Base-by-base conservation (phyloP, 108 stramenopile genomes). In the Epithemia pelagica region DNA sequence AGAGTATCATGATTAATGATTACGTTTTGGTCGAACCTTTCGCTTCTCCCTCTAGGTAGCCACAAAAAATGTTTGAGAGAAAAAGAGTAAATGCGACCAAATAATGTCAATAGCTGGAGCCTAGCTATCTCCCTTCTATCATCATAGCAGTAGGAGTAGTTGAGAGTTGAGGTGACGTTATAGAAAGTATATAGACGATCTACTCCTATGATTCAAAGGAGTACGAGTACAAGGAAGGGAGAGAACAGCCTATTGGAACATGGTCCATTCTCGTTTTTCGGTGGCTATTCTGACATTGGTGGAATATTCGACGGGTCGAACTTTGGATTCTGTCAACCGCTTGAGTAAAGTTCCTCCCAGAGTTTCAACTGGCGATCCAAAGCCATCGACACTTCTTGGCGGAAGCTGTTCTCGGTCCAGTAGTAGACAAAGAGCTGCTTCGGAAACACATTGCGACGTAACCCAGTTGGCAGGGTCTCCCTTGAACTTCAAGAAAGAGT, bases 381-480 rank as follows among this genome's bases (percentile, higher is more conserved):
- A 82, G 8, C 81, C 81, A 59, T 82, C 81, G 1, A 60, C 52
- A 32, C 67, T 71, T 30, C 26, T 63, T 20, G 70, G 64, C 0
- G 81, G 81, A 21, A 82, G 58, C 0, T 71, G 53, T 0, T 70
- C 67, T 5, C 65, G 32, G 30, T 77, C 61, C 25, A 73, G 54
- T 21, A 78, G 30, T 30, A 82, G 32, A 29, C 64, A n/a, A 7
- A 82, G 52, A 0, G 81, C 81, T 0, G 72, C 32, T 56, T 82
- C 81, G 46, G 52, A 46, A 18, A 78, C 72, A 57, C 69, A 71
- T 62, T 82, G 81, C 0, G 77, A 77, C 3, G 81, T 82, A 0
- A 69, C 68, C 28, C 65, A 53, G 66, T 82, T 82, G 2, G 77
- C 81, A 23, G 81, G 72, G 64, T 82, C 81, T 21, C 81, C 81